These are phyloP conservation scores for Pythium rhizo-oryzae DNA, from an alignment of 352 stramenopile species.

Conservation along the genomic window DNA sequence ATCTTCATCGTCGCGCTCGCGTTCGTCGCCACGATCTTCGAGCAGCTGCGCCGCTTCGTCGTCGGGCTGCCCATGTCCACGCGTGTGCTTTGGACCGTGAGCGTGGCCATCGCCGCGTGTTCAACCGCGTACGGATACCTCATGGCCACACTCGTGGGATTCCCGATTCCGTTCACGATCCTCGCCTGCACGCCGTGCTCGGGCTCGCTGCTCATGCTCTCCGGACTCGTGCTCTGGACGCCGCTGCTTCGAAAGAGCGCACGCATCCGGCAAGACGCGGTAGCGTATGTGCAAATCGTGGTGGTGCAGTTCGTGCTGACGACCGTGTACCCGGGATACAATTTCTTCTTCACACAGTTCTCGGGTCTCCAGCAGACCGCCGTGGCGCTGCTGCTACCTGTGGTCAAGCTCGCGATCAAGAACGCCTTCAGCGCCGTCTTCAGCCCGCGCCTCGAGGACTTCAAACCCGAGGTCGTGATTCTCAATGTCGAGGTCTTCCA, in stretches of 20 bases:
- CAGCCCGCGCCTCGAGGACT: constrained; percentile 19
- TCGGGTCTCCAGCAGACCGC: constrained; percentile 5
- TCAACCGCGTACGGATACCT: not conserved
- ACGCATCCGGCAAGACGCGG: not conserved
- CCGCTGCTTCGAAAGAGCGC: not conserved
- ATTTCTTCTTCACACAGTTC: constrained; percentile 19
- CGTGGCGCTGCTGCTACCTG: constrained; percentile 30
- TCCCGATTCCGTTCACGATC: constrained; percentile 21
- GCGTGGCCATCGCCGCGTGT: not conserved
- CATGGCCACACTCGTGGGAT: constrained; percentile 1
- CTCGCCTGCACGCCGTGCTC: constrained; percentile 26
- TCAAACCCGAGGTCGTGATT: constrained; percentile 29
- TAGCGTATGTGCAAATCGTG: constrained; percentile 2
- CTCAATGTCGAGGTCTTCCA: constrained; percentile 14
- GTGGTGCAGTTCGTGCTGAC: not conserved
- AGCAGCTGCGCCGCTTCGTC: constrained; percentile 2
- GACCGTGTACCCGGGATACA: constrained; percentile 18
- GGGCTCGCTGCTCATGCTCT: constrained; percentile 17
- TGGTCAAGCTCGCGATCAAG: constrained; percentile 45
- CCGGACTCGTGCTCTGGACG: constrained; percentile 19
- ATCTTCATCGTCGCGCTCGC: not conserved
- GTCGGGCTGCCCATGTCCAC: not conserved
- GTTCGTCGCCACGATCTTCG: not conserved
- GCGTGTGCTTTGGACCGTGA: not conserved
- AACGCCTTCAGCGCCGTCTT: constrained; percentile 35